Conservation (phyloP, 1,284 basidiomycete genomes). For the Malassezia brasiliensis region DNA sequence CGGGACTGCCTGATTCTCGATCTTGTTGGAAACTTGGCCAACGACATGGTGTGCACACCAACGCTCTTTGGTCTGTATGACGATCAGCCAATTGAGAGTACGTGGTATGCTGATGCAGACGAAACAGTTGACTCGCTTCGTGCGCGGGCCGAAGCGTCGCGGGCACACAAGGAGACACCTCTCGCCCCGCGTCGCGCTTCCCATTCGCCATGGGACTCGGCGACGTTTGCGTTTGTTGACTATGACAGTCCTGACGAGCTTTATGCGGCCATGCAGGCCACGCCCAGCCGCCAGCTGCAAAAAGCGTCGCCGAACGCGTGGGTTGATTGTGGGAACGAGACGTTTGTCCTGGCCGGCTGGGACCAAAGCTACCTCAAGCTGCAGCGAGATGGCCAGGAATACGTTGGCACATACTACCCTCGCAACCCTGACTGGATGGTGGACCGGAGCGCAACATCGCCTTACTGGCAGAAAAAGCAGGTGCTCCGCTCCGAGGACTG, state of each 20-base stretch:
- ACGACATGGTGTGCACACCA: slow-evolving; percentile 69
- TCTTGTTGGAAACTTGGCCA: slow-evolving; percentile 68
- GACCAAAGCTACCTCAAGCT: slow-evolving; percentile 68
- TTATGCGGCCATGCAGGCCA: slow-evolving; percentile 52
- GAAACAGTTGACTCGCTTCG: slow-evolving; percentile 20
- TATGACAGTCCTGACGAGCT: slow-evolving; percentile 64
- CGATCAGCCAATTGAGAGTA: slow-evolving; percentile 14
- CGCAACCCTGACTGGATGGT: slow-evolving; percentile 10
- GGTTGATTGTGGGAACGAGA: slow-evolving; percentile 68
- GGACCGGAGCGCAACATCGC: background rate
- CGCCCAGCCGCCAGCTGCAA: slow-evolving; percentile 51
- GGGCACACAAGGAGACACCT: slow-evolving; percentile 19
- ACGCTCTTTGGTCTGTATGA: slow-evolving; percentile 78
- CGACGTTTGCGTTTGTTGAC: slow-evolving; percentile 62
- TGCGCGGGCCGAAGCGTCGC: slow-evolving; percentile 12
- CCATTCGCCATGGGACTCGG: background rate
- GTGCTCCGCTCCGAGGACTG: slow-evolving; percentile 6
- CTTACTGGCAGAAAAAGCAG: slow-evolving; percentile 7
- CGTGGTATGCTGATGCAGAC: slow-evolving; percentile 3
- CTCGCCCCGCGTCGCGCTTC: background rate
- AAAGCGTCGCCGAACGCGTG: slow-evolving; percentile 58
- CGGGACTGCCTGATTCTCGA: slow-evolving; percentile 79
- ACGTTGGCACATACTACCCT: background rate
- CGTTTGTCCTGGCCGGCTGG: slow-evolving; percentile 66
- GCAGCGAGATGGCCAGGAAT: slow-evolving; percentile 48